These are phyloP conservation scores for Leptographium lundbergii DNA, from an alignment of 2,329 filamentous ascomycete genomes.

Conservation along the genomic window DNA sequence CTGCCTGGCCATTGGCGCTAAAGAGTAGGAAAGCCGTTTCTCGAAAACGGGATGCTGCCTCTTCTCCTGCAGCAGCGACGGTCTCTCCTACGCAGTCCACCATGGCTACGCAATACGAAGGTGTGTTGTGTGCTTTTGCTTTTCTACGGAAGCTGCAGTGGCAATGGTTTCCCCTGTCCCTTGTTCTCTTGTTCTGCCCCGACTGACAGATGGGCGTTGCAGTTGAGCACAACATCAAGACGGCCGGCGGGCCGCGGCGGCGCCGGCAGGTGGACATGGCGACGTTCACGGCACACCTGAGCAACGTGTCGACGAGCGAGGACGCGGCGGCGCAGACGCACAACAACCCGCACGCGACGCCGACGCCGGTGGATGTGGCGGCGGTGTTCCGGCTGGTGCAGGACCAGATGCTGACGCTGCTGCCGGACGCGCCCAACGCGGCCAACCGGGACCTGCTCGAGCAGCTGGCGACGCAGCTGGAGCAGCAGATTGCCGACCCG, in stretches of 20 bases:
- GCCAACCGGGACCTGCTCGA: slow-evolving; percentile 38
- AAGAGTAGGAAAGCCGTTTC: not conserved
- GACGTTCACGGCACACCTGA: slow-evolving; percentile 45
- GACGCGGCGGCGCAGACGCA: not conserved
- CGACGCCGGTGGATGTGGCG: slow-evolving; percentile 46
- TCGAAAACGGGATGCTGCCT: not conserved
- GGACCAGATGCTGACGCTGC: slow-evolving; percentile 43
- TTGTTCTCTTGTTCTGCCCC: not conserved
- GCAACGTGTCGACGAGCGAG: slow-evolving; percentile 33
- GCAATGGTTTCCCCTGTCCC: not conserved
- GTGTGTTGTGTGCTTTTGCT: slow-evolving; percentile 17
- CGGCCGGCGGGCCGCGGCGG: slow-evolving; percentile 25
- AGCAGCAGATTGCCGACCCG: slow-evolving; percentile 37
- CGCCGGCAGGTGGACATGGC: slow-evolving; percentile 51
- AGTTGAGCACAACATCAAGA: slow-evolving; percentile 55
- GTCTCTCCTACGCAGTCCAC: slow-evolving; percentile 4
- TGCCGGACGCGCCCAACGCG: slow-evolving; percentile 31
- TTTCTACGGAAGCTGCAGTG: not conserved
- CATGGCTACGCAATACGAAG: slow-evolving; percentile 48
- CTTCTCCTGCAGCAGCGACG: not conserved
- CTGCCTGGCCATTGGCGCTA: not conserved
- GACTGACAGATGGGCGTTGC: not conserved
- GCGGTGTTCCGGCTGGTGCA: slow-evolving; percentile 46
- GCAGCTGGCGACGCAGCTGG: slow-evolving; percentile 33
- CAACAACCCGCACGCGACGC: slow-evolving; percentile 43